Percentiles rank a stretch among this genome's conserved stretches.
These are phyloP conservation scores for Exophiala sideris DNA, from an alignment of 2,329 filamentous ascomycete species.

Conservation along the genomic window DNA sequence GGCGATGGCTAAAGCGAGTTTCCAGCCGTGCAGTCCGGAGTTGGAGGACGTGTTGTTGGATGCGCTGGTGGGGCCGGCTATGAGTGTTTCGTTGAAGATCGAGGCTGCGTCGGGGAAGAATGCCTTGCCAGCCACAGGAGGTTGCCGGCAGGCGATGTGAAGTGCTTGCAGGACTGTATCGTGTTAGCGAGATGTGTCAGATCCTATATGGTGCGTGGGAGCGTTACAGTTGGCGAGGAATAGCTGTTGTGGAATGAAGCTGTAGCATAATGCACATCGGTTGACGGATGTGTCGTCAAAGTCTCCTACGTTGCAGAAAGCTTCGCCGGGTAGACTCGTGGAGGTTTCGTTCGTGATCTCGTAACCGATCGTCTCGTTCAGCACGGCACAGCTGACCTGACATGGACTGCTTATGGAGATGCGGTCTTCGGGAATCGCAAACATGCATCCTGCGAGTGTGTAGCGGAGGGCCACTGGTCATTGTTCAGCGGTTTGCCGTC, in stretches of 20 bases:
- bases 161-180: constrained; percentile 43
- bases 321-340: constrained; percentile 31
- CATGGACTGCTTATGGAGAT: constrained; percentile 43
- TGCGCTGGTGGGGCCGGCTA: constrained; percentile 27
- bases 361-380: constrained; percentile 28
- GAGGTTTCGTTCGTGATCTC: constrained; percentile 34
- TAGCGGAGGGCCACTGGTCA: constrained; percentile 45
- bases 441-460: constrained; percentile 44
- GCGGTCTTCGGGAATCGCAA: constrained; percentile 36
- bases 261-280: constrained; percentile 43
- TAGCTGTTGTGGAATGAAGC: constrained; percentile 38
- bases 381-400: constrained; percentile 40
- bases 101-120: constrained; percentile 40
- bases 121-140: constrained; percentile 32
- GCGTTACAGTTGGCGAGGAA: constrained; percentile 45
- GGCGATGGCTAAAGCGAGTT: constrained; percentile 41
- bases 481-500: background rate
- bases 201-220: background rate
- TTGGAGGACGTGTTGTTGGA: constrained; percentile 22
- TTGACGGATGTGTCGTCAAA: constrained; percentile 43
- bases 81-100: constrained; percentile 40
- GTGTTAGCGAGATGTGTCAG: background rate
- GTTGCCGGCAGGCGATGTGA: constrained; percentile 44
- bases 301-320: constrained; percentile 37
- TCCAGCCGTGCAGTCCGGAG: constrained; percentile 25